Evolutionary conservation across 768 basidiomycete genomes (phyloP).

Genomic region (Rhodocollybia butyracea): DNA sequence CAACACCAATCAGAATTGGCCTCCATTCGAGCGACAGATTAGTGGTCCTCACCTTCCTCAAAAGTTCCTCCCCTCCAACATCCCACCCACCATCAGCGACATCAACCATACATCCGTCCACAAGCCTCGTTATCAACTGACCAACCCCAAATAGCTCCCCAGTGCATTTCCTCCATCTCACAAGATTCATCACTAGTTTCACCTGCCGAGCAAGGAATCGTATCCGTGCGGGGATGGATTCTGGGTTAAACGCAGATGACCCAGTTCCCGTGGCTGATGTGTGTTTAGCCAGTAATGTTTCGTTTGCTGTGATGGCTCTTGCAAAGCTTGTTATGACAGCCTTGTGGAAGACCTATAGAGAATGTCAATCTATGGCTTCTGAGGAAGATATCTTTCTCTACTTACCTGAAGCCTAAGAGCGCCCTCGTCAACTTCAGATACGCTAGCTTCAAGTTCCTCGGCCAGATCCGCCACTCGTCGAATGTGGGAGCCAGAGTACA

Average conservation of each 20-base stretch:
- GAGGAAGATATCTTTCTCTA: no score
- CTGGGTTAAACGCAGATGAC: slow-evolving; percentile 65
- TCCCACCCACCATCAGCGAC: slow-evolving; percentile 82
- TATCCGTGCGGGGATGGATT: slow-evolving; percentile 64
- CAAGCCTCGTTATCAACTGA: slow-evolving; percentile 49
- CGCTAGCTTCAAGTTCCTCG: slow-evolving; percentile 77
- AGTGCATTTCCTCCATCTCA: slow-evolving; percentile 74
- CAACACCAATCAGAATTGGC: not conserved
- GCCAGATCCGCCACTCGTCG: slow-evolving; percentile 65
- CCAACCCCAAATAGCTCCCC: slow-evolving; percentile 59
- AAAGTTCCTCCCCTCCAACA: slow-evolving; percentile 71
- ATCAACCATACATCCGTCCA: slow-evolving; percentile 57
- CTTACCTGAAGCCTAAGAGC: slow-evolving; percentile 64
- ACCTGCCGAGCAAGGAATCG: slow-evolving; percentile 63
- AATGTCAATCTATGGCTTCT: not conserved
- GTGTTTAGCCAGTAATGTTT: slow-evolving; percentile 49
- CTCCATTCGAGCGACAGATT: not conserved
- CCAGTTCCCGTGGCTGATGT: slow-evolving; percentile 24
- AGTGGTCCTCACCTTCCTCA: slow-evolving; percentile 19
- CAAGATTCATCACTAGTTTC: slow-evolving; percentile 72
- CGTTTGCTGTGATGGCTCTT: slow-evolving; percentile 48
- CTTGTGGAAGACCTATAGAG: slow-evolving; percentile 52
- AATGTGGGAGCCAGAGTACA: slow-evolving; percentile 67
- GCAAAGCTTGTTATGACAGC: slow-evolving; percentile 52
- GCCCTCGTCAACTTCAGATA: slow-evolving; percentile 44